Percentiles rank a stretch among this genome's conserved stretches.
phyloP scores from a whole-genome alignment of 2,329 filamentous ascomycete species.

The Apiospora pterosperma region DNA sequence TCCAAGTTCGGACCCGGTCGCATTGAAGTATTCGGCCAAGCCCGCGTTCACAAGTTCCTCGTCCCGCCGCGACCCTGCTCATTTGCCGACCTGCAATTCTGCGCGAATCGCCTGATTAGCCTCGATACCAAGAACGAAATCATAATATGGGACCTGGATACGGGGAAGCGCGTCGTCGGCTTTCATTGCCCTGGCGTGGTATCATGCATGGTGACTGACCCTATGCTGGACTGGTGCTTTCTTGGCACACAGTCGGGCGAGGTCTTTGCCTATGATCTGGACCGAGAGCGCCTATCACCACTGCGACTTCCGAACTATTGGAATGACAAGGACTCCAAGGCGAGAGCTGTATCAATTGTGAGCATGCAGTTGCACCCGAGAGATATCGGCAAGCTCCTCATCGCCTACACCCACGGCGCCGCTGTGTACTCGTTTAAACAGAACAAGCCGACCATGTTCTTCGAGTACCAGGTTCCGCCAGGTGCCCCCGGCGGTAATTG shows the following conservation, averaged over 20 bases:
- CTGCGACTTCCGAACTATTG: conserved; percentile 88
- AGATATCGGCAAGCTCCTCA: conserved; percentile 86
- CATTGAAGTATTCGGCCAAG: conserved; percentile 85
- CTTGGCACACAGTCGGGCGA: conserved; percentile 81
- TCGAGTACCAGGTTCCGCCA: conserved; percentile 76
- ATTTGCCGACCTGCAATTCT: conserved; percentile 77
- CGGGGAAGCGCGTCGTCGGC: conserved; percentile 61
- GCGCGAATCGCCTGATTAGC: conserved; percentile 78
- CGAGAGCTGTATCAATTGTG: conserved; percentile 60
- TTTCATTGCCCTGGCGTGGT: conserved; percentile 77
- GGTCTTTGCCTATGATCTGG: conserved; percentile 88
- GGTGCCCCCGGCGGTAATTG: conserved; percentile 84
- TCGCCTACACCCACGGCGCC: conserved; percentile 86
- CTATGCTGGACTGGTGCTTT: conserved; percentile 90
- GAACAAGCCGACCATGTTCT: conserved; percentile 72
- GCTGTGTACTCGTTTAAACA: conserved; percentile 95
- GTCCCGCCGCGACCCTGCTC: conserved; percentile 69
- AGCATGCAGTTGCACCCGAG: conserved; percentile 83
- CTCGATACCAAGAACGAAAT: conserved; percentile 86
- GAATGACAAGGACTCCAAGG: conserved; percentile 67
- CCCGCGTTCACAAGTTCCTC: conserved; percentile 74
- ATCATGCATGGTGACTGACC: conserved; percentile 73
- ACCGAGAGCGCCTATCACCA: conserved; percentile 69
- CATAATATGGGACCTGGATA: conserved; percentile 75
- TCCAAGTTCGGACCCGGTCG: conserved; percentile 81